Percentiles rank a stretch among this genome's conserved stretches.
Evolutionary conservation across 2,329 filamentous ascomycete species (phyloP).

Genomic region (Diaporthe destruens): DNA sequence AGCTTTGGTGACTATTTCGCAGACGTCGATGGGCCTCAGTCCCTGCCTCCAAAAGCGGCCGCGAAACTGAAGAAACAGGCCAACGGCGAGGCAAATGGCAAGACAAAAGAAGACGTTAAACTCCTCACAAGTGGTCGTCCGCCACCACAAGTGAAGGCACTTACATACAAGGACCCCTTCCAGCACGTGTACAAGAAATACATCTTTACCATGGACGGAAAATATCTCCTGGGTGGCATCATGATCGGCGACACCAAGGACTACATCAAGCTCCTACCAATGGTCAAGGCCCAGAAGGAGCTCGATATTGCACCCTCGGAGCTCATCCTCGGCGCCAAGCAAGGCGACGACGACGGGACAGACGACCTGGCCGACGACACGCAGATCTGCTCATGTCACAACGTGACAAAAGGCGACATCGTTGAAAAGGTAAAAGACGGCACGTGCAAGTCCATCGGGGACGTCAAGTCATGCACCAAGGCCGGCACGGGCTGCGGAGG

Average conservation of each 20-base stretch:
- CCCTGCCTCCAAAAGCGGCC: slow-evolving; percentile 70
- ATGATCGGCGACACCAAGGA: slow-evolving; percentile 95
- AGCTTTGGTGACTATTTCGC: slow-evolving; percentile 96
- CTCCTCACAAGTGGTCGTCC: slow-evolving; percentile 67
- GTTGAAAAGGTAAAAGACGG: slow-evolving; percentile 80
- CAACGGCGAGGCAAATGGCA: slow-evolving; percentile 52
- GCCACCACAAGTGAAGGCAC: slow-evolving; percentile 77
- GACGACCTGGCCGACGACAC: slow-evolving; percentile 87
- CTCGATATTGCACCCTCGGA: slow-evolving; percentile 84
- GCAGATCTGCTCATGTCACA: slow-evolving; percentile 94
- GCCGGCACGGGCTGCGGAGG: slow-evolving; percentile 92
- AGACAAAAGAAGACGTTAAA: slow-evolving; percentile 53
- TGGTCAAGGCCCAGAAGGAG: slow-evolving; percentile 86
- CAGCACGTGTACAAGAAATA: slow-evolving; percentile 94
- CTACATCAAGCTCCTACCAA: slow-evolving; percentile 88
- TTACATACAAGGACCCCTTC: slow-evolving; percentile 92
- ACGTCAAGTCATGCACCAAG: slow-evolving; percentile 91
- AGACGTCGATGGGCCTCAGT: slow-evolving; percentile 83
- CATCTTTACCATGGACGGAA: slow-evolving; percentile 88
- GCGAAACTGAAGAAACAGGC: slow-evolving; percentile 55
- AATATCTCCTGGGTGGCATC: slow-evolving; percentile 94
- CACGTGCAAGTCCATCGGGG: slow-evolving; percentile 82
- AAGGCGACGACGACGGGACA: slow-evolving; percentile 78
- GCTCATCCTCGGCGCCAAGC: slow-evolving; percentile 84
- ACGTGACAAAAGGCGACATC: slow-evolving; percentile 88